Evolutionary conservation across 1,284 basidiomycete species (phyloP), one percentile per base, ranked within the genome.

Genomic region (Chiua sp.): DNA sequence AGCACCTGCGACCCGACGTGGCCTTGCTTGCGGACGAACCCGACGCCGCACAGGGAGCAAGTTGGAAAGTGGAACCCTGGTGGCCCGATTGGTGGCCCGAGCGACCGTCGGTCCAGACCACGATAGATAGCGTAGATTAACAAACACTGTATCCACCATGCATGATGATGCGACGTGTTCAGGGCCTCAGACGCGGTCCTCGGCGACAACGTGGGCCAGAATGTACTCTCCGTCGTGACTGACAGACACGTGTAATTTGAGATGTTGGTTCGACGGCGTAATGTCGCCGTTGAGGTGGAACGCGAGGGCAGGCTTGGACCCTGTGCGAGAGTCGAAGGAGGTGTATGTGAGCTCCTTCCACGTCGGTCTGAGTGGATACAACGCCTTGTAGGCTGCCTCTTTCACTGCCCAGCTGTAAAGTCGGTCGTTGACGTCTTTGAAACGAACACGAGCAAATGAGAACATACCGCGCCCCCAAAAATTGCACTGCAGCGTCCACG

Each of bases 301-400:
- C 47, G 72, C 60, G 30, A 92, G 74, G 1, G 63, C 55, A 22
- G 90, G 90, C 63, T 90, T 90, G 23, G 69, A 68, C 5, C 74
- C 71, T 35, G 67, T 66, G 42, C 56, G 60, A 23, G 61, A 33
- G n/a, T 70, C 69, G 23, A 80, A 68, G 35, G 78, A 68, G 55
- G 68, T 72, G 60, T 86, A 88, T 3, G 84, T 84, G 55, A 96
- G 75, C 37, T 94, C 86, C 69, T 92, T 91, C 93, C 93, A 96
- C 3, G 83, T 85, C n/a, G 90, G 84, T 23, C 73, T 77, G 47
- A 82, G 69, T 3, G 91, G 88, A 67, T 87, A 93, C 57, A 95
- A 70, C 0, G 95, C 93, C 73, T 98, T 97, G 79, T 95, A 96
- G 0, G 91, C 87, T 0, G 95, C 93, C 77, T 97, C 95, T 71